A percentile compares a stretch with the other conserved stretches of the same genome.
phyloP scores from a whole-genome alignment of 2,329 filamentous ascomycete species.

The Raffaelea ambrosiae region DNA sequence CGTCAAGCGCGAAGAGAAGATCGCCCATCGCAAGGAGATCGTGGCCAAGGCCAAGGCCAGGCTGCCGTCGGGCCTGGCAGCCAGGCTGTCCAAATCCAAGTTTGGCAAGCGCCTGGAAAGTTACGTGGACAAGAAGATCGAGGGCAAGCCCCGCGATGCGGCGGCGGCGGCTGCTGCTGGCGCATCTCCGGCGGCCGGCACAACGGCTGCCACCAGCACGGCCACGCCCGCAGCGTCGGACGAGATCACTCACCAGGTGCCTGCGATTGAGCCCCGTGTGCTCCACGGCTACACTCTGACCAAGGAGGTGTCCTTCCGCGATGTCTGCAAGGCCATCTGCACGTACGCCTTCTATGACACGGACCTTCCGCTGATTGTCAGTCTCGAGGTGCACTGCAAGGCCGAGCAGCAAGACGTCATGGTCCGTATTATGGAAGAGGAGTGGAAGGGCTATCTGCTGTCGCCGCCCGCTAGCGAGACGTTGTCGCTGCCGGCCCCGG shows the following conservation, averaged over 20 bases:
- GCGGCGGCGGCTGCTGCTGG: background rate
- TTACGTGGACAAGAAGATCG: slow-evolving; percentile 21
- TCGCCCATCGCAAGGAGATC: slow-evolving; percentile 44
- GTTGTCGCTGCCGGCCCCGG: slow-evolving; percentile 55
- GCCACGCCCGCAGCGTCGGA: background rate
- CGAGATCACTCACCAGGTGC: background rate
- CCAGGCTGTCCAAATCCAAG: slow-evolving; percentile 39
- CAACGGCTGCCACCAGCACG: background rate
- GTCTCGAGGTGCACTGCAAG: slow-evolving; percentile 82
- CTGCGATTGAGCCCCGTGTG: slow-evolving; percentile 58
- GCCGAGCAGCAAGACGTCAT: slow-evolving; percentile 78
- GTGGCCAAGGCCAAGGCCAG: slow-evolving; percentile 57
- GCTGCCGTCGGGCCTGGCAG: slow-evolving; percentile 32
- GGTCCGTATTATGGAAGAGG: slow-evolving; percentile 84
- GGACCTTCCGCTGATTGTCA: slow-evolving; percentile 84
- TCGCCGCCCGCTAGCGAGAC: slow-evolving; percentile 34
- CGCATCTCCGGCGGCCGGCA: background rate
- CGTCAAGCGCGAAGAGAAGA: slow-evolving; percentile 2
- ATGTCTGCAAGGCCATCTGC: slow-evolving; percentile 73
- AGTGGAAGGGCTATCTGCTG: slow-evolving; percentile 68
- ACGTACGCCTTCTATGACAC: slow-evolving; percentile 68
- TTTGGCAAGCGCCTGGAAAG: slow-evolving; percentile 33
- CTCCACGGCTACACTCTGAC: slow-evolving; percentile 87
- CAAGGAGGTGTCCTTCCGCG: slow-evolving; percentile 76
- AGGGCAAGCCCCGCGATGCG: slow-evolving; percentile 8